Conservation (phyloP, 1,139 yeast species). For the Candida albicans region DNA sequence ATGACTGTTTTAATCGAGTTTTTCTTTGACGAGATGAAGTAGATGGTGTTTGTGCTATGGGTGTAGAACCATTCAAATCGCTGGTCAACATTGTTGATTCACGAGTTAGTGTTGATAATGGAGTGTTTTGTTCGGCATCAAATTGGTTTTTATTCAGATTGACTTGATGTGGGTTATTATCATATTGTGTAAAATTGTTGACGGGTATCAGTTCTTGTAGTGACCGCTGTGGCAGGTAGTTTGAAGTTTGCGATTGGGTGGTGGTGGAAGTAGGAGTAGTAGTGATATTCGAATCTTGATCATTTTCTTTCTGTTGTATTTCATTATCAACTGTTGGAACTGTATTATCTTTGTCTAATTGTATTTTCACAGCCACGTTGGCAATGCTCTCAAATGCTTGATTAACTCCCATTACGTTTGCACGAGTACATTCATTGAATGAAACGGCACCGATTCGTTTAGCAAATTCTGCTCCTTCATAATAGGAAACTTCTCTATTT, state of each 20-base stretch:
- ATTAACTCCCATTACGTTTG: constrained; percentile 21
- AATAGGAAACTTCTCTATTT: constrained; percentile 26
- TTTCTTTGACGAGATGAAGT: not conserved
- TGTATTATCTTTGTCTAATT: not conserved
- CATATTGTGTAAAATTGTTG: no score
- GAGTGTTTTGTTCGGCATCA: no score
- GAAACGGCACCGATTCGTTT: constrained; percentile 25
- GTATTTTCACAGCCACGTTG: constrained; percentile 2
- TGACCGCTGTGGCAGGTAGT: no score
- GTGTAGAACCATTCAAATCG: no score
- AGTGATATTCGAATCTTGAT: no score
- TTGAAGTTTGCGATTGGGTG: no score
- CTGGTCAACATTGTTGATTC: no score
- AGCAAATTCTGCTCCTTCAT: constrained; percentile 33
- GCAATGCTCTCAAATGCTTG: constrained; percentile 24
- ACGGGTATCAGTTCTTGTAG: no score
- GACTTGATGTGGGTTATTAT: no score
- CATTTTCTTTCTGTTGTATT: not conserved
- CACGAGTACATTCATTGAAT: constrained; percentile 33
- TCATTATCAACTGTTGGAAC: not conserved
- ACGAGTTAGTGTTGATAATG: no score
- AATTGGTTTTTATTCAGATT: no score
- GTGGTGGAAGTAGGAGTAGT: no score
- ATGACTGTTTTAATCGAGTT: not conserved
- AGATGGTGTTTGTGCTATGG: not conserved